Evolutionary conservation across 495 filamentous ascomycete genomes (phyloP), one percentile per base, ranked within the genome.

Genomic region (Trichocladium uniseriatum): DNA sequence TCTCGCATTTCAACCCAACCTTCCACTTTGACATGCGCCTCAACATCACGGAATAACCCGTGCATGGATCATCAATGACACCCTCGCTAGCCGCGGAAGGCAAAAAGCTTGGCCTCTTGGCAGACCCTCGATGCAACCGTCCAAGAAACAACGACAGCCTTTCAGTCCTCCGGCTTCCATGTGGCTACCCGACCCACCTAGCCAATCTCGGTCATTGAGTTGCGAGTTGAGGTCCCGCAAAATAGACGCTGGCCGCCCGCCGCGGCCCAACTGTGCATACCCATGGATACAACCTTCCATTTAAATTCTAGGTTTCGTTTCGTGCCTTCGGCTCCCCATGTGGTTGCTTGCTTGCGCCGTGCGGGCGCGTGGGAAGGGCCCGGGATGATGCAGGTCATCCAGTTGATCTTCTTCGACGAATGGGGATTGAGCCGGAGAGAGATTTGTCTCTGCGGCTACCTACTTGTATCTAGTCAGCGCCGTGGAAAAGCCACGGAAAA

Each of bases 191-290:
- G 36, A 54, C 32, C 40, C 36, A 24, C 9, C 41, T 46, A 21
- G 21, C 35, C 34, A 40, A 19, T 46, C 24, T n/a, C n/a, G n/a
- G n/a, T n/a, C n/a, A n/a, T 7, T 21, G 39, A 18, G 22, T n/a
- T n/a, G n/a, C n/a, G n/a, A 44, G 14, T 38, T 29, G n/a, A 27
- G 20, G 27, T 18, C 31, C 40, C 53, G 28, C 19, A 10, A 16
- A 45, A 40, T 56, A 59, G 45, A 51, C 56, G 56, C 56, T 56
- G 56, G 56, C 56, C 56, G 28, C 36, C 49, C 20, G 50, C 46
- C 20, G 56, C 53, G 53, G 56, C 56, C 56, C 15, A 24, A 29
- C 34, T 14, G 36, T 29, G 24, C 40, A 28, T 32, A n/a, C 37
- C 19, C 15, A 14, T 35, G 42, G 37, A 11, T 32, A 10, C 43